Conservation (phyloP, 345 rosid species). For the Clausena lansium region DNA sequence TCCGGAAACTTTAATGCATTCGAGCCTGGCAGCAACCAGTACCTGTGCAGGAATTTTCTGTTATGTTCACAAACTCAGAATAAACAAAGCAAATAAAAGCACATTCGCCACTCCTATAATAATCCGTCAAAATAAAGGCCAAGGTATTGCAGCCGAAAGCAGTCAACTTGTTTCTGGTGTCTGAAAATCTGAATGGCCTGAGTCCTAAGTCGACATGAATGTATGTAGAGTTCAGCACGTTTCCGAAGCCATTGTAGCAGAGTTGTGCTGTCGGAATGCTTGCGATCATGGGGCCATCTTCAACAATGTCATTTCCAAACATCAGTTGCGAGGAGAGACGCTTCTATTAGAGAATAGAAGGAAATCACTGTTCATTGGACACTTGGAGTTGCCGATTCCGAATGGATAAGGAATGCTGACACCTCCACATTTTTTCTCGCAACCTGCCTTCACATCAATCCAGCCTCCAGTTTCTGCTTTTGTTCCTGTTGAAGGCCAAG, state of each 20-base stretch:
- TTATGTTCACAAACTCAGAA: neutral
- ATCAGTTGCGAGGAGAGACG: neutral
- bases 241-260: neutral
- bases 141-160: slow-evolving; percentile 24
- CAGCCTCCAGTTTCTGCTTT: no score
- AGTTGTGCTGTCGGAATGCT: neutral
- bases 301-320: neutral
- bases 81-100: neutral
- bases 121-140: neutral
- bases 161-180: slow-evolving; percentile 23
- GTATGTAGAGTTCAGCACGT: fast-evolving
- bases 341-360: neutral
- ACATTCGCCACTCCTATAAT: neutral
- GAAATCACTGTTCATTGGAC: slow-evolving; percentile 6
- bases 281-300: neutral
- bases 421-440: slow-evolving; percentile 21
- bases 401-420: slow-evolving; percentile 32
- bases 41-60: neutral
- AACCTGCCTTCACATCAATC: neutral
- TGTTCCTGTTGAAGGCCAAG: neutral
- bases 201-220: fast-evolving
- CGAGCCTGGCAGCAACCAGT: neutral
- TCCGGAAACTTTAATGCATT: neutral
- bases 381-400: slow-evolving; percentile 1
- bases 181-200: slow-evolving; percentile 12